Evolutionary conservation across 768 basidiomycete genomes (phyloP), one percentile per base, ranked within the genome.

Genomic region (Amanita thiersii): DNA sequence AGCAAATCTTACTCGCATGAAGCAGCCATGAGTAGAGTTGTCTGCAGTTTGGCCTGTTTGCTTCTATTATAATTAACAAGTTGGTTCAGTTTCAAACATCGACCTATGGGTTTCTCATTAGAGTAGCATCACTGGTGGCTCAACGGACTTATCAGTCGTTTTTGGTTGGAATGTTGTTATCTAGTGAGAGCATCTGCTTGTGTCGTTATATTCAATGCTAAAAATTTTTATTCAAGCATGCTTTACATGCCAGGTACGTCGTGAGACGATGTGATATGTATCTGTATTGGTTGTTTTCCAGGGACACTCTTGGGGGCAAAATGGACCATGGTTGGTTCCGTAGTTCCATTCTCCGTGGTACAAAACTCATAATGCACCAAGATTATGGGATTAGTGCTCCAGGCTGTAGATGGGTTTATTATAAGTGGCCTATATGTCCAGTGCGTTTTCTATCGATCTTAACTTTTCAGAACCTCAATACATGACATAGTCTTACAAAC

Each of bases 111-210:
- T 15, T 24, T 8, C 10, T 25, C 23, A 23, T 11, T 18, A 21
- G 15, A 6, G 24, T 3, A 86, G 79, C 41, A 69, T 90, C 43
- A 80, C 79, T 11, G 78, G 81, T 26, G 58, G 62, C 18, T 57
- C 60, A 21, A 53, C 56, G 6, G 67, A 77, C 5, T 64, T 91
- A 15, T 55, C 63, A 3, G 69, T 81, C 33, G 69, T 84, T 9
- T 79, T 92, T 47, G 89, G 89, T 12, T 92, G 89, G 91, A 76
- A 72, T 48, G 80, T 85, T 31, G 77, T 92, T 19, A 83, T 90
- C 65, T 85, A 86, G 86, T 86, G 57, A 32, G 74, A n/a, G n/a
- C n/a, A 29, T 2, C 38, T 45, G 20, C 33, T n/a, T n/a, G n/a
- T 5, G 25, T 26, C 37, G 1, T 39, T 9, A 7, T 36, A 1